Evolutionary conservation across 2,329 filamentous ascomycete genomes (phyloP), one percentile per base, ranked within the genome.

Genomic region (Fusarium piperis): DNA sequence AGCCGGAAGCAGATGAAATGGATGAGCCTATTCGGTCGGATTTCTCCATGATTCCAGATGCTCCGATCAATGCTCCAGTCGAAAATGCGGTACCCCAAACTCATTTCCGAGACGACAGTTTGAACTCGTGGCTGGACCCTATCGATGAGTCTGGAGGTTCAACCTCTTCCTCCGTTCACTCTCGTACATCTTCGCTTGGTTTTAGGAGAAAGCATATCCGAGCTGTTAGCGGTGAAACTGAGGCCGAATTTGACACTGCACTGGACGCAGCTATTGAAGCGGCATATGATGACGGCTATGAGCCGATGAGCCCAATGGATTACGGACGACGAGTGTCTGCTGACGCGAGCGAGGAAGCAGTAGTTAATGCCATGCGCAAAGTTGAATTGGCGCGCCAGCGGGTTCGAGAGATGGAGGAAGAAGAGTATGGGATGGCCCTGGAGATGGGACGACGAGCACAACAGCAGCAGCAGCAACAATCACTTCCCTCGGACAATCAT

Each of bases 241-340:
- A 97, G 79, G 92, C 93, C 8, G 95, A 97, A 78, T 97, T 98
- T 73, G 95, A 98, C 81, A 94, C 94, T 10, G 96, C 96, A 5
- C 86, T 98, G 46, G 95, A 98, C 82, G 95, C 95, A 26, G 96
- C 96, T 15, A 95, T 98, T 10, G 96, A 98, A 81, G 95, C 95
- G 57, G 96, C 95, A 6, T 99, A 98, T 79, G 93, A 97, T 79
- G 94, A 98, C 70, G 93, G 93, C 1, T 93, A 94, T 70, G 94
- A 97, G 78, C 93, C 93, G 5, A 90, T 88, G 79, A 86, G 86
- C 18, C 81, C 86, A 8, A 83, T 84, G 26, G 81, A 85, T n/a
- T 73, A 78, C n/a, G 71, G 66, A 13, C 58, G 9, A 32, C 71
- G 63, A 77, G 82, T 51, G 78, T 80, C 26, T 77, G 82, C 36